These are phyloP conservation scores for Emergomyces africanus DNA, from an alignment of 2,329 filamentous ascomycete species.

Conservation along the genomic window DNA sequence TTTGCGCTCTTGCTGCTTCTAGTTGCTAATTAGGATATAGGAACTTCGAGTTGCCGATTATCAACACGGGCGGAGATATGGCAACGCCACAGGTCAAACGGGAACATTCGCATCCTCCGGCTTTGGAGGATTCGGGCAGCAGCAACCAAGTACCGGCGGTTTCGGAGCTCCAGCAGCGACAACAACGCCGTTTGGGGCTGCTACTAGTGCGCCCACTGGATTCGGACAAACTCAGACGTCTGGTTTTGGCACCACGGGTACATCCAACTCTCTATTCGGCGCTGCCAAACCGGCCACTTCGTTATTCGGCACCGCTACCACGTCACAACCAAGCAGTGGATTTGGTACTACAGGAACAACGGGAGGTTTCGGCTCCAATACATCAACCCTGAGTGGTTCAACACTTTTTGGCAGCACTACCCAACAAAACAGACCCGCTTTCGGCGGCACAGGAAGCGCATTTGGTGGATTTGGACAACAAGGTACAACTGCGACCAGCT, in stretches of 20 bases:
- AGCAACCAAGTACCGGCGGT: constrained; percentile 23
- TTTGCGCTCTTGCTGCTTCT: not conserved
- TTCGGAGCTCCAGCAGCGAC: constrained; percentile 30
- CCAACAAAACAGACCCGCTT: constrained; percentile 25
- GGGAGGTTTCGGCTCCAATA: constrained; percentile 23
- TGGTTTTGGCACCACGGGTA: constrained; percentile 23
- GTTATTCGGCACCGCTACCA: constrained; percentile 23
- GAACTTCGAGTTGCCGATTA: constrained; percentile 79
- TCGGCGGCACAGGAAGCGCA: constrained; percentile 25
- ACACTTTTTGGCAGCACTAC: constrained; percentile 22
- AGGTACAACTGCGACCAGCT: constrained; percentile 21
- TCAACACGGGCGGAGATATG: constrained; percentile 68
- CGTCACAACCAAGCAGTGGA: constrained; percentile 22
- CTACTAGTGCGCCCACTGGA: constrained; percentile 24
- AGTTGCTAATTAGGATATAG: constrained; percentile 21
- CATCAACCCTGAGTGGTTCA: constrained; percentile 15
- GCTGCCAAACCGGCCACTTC: constrained; percentile 30
- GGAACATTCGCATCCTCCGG: constrained; percentile 69
- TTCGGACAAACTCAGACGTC: constrained; percentile 34
- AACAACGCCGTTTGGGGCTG: constrained; percentile 28
- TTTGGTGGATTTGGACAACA: constrained; percentile 28
- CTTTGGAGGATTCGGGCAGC: constrained; percentile 35
- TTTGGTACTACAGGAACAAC: constrained; percentile 26
- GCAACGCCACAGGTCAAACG: constrained; percentile 65
- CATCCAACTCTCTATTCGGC: constrained; percentile 31